A percentile compares a stretch with the other conserved stretches of the same genome.
phyloP scores from a whole-genome alignment of 768 basidiomycete species.

The Suillus plorans region DNA sequence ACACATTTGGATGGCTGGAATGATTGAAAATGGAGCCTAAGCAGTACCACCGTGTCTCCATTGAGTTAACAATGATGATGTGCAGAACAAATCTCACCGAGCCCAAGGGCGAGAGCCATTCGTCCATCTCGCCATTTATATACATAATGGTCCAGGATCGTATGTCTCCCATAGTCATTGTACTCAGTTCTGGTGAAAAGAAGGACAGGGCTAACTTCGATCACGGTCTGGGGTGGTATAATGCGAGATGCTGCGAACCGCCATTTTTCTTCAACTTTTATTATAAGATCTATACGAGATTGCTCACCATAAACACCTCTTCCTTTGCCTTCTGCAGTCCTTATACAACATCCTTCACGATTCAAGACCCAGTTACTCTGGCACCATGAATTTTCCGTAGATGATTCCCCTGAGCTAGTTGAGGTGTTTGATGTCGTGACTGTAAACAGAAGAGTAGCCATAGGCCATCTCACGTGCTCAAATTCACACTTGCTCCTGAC shows the following conservation, averaged over 20 bases:
- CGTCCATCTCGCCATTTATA: constrained; percentile 73
- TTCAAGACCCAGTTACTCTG: constrained; percentile 35
- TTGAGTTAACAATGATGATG: neutral
- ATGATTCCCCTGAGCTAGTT: neutral
- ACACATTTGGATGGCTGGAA: constrained; percentile 66
- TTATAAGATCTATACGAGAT: neutral
- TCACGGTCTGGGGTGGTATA: constrained; percentile 54
- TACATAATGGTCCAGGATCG: constrained; percentile 71
- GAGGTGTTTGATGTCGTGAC: constrained; percentile 8
- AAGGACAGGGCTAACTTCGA: constrained; percentile 88
- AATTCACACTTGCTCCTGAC: neutral
- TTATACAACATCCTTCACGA: constrained; percentile 48
- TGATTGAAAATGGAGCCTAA: constrained; percentile 85
- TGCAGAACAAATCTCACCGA: constrained; percentile 48
- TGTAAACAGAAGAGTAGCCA: constrained; percentile 15
- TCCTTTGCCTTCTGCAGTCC: constrained; percentile 46
- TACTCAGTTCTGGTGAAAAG: constrained; percentile 74
- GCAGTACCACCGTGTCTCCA: neutral
- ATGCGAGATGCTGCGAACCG: constrained; percentile 17
- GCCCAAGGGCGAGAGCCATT: constrained; percentile 77
- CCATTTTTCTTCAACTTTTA: constrained; percentile 26
- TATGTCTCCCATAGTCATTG: constrained; percentile 57
- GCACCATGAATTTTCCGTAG: neutral
- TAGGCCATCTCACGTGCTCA: constrained; percentile 15
- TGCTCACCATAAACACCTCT: constrained; percentile 63